Base-by-base conservation (phyloP, 768 basidiomycete genomes). In the Galerina marginata region DNA sequence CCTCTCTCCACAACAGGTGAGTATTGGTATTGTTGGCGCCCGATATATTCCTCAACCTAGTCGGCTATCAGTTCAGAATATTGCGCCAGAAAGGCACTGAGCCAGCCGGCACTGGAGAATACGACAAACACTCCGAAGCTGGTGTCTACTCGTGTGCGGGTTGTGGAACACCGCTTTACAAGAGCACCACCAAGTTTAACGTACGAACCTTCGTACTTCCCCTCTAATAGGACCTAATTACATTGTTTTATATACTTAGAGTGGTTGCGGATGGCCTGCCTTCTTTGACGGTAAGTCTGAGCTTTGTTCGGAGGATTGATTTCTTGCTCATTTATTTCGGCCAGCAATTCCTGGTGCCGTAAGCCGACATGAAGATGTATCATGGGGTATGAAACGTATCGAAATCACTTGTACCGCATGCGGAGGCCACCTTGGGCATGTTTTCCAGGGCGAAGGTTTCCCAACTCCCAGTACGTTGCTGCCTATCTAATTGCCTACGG, bases 181-280 rank as follows among this genome's bases (percentile, higher is more conserved):
- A 89, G 80, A 92, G 91, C 68, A 81, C 80, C 26, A 95, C 93
- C 64, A 97, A 97, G 76, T 97, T 96, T 75, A 83, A 90, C 67
- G 83, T 84, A 42, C 33, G 79, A 69, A n/a, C 15, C 7, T 26
- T 43, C 38, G 23, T 40, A 16, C 20, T 43, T 11, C 14, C 14
- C 29, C 29, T 33, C 29, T 23, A 15, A 16, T 7, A 14, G 12
- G 4, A 42, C 23, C 23, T 26, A 40, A 53, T 40, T 53, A 9
- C 29, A 40, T 42, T n/a, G 29, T 33, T 46, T 15, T 16, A 15
- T 54, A 20, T 20, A 20, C 20, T 20, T 20, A 83, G 83, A 95
- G 92, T 59, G 93, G 94, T 7, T 96, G 93, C 68, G 95, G 95
- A 23, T 98, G 95, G 95, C 95, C 96, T n/a, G 93, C 95, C 1